phyloP scores from a whole-genome alignment of 805 yeast genomes.

The Yarrowia phangngaensis region DNA sequence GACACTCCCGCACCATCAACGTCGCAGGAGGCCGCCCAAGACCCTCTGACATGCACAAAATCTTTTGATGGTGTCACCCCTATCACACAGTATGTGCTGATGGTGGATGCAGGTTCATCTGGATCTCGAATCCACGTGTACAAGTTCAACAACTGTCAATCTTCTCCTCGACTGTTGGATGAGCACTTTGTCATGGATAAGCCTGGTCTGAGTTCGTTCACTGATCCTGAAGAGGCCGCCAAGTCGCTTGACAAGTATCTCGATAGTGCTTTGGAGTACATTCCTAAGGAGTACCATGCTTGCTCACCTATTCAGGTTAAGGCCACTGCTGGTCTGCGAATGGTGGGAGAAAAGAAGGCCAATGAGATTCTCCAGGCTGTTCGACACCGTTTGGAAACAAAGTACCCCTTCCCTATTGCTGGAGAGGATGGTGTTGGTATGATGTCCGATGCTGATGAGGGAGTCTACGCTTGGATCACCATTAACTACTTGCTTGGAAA shows the following conservation, averaged over 20 bases:
- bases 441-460: constrained; percentile 97
- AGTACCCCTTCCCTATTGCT: constrained; percentile 91
- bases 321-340: constrained; percentile 95
- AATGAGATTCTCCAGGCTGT: constrained; percentile 71
- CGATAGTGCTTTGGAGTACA: constrained; percentile 65
- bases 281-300: constrained; percentile 65
- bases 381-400: constrained; percentile 63
- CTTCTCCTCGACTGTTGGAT: constrained; percentile 73
- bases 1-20: neutral
- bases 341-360: constrained; percentile 74
- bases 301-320: constrained; percentile 96
- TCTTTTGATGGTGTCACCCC: constrained; percentile 43
- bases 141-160: constrained; percentile 78
- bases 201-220: constrained; percentile 85
- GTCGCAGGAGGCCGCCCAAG: neutral
- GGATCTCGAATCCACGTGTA: constrained; percentile 96
- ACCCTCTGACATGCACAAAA: constrained; percentile 34
- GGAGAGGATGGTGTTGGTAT: constrained; percentile 81
- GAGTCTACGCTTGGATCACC: constrained; percentile 98
- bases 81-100: constrained; percentile 66
- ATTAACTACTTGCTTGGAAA: constrained; percentile 90
- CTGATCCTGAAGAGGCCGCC: constrained; percentile 83
- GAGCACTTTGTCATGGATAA: constrained; percentile 86
- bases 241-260: constrained; percentile 80
- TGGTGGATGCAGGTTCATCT: constrained; percentile 97